Evolutionary conservation across 495 filamentous ascomycete species (phyloP), one percentile per base, ranked within the genome.

Genomic region (Neurospora sp.): DNA sequence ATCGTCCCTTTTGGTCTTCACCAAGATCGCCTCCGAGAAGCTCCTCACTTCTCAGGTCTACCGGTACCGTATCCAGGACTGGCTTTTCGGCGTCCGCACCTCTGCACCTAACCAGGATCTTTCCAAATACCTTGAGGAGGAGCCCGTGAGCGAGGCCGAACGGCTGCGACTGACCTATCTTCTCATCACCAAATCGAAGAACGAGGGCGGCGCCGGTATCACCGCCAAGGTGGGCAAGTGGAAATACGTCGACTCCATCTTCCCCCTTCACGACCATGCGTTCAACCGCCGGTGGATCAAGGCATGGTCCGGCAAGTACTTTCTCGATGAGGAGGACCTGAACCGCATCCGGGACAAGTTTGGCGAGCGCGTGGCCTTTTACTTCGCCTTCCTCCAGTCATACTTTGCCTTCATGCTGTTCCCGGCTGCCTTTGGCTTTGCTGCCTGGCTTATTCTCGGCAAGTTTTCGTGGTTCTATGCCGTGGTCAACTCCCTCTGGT

Each of bases 361-460:
- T 74, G 96, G 96, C 71, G 96, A 98, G 83, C 94, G 91, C 81
- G 93, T 98, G 71, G 96, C 92, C 35, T 98, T 94, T 77, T 99
- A 99, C 82, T 99, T 99, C 78, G 91, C 96, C 3, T 99, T 99
- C 80, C 84, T 97, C 71, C 94, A 97, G 83, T 91, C 91, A 0
- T 99, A 99, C 81, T 96, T 97, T 78, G 83, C 86, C 42, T 97
- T 97, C 78, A 83, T 97, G 38, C 80, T 93, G 11, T 93, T 96
- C 74, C 95, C 94, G 0, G 96, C 96, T 3, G 85, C 86, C 16
- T 92, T 97, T 79, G 96, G 96, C 5, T 87, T 91, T 72, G 89
- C 88, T 3, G 89, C 92, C 39, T 98, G 93, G 92, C 78, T 96
- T 39, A 75, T 98, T 16, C 85, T 99, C 3, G 93, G 94, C 3